A percentile compares a stretch with the other conserved stretches of the same genome.
Conservation (phyloP, 495 filamentous ascomycete species). For the Neurospora sp. region DNA sequence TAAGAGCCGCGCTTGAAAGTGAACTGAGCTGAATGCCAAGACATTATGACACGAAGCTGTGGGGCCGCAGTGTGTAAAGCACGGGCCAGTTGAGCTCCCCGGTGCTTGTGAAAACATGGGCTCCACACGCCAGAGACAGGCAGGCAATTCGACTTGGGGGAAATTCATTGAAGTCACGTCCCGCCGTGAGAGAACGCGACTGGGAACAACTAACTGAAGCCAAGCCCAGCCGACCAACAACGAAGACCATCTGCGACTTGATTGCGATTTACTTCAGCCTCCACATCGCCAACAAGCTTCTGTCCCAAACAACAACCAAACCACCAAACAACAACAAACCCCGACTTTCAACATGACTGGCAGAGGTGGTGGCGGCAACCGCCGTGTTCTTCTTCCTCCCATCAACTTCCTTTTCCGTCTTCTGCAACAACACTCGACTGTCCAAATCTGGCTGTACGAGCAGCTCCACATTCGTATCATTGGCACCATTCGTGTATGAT, state of each 20-base stretch:
- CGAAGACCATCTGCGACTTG: background rate
- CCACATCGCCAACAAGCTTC: background rate
- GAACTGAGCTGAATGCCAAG: background rate
- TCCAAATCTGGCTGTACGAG: slow-evolving; percentile 95
- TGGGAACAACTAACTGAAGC: background rate
- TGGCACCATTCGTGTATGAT: slow-evolving; percentile 78
- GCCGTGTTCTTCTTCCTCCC: slow-evolving; percentile 87
- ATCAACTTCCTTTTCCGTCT: slow-evolving; percentile 98
- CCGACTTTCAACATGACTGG: slow-evolving; percentile 55
- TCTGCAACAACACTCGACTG: slow-evolving; percentile 75
- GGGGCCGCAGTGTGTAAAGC: background rate
- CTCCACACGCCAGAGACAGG: background rate
- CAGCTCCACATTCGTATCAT: slow-evolving; percentile 88
- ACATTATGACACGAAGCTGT: background rate
- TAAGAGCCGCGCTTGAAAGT: background rate
- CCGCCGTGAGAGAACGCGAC: background rate
- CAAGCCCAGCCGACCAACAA: background rate
- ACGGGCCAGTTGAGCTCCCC: background rate
- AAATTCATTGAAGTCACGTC: background rate
- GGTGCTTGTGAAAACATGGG: background rate
- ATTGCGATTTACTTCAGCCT: background rate
- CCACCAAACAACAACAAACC: slow-evolving; percentile 1
- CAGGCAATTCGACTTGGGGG: background rate
- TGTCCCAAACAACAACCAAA: slow-evolving; percentile 1
- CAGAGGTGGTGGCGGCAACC: slow-evolving; percentile 65